Percentiles rank a stretch among this genome's conserved stretches.
phyloP scores from a whole-genome alignment of 2,329 filamentous ascomycete genomes.

The Fusarium palustre region DNA sequence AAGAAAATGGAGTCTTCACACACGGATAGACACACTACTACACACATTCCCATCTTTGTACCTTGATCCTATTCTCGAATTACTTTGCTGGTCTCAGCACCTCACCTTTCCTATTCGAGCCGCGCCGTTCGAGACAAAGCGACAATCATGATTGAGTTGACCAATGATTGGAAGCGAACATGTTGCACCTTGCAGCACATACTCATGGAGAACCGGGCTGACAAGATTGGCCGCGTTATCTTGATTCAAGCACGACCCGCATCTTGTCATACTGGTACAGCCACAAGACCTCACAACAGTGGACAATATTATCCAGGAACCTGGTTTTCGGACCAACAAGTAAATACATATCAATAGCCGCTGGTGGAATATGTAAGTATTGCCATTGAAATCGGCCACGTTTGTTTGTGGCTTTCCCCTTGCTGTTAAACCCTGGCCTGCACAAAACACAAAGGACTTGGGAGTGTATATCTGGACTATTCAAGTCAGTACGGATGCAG shows the following conservation, averaged over 20 bases:
- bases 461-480: not conserved
- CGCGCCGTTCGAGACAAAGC: slow-evolving; percentile 16
- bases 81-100: slow-evolving; percentile 5
- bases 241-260: slow-evolving; percentile 17
- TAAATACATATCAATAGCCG: slow-evolving; percentile 8
- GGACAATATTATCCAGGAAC: slow-evolving; percentile 26
- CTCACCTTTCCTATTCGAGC: slow-evolving; percentile 27
- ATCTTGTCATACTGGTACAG: slow-evolving; percentile 2
- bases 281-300: slow-evolving; percentile 8
- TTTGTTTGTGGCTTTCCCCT: slow-evolving; percentile 5
- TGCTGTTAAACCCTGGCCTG: not conserved
- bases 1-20: not conserved
- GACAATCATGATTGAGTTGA: not conserved
- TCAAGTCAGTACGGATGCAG: not conserved
- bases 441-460: not conserved
- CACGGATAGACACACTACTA: not conserved
- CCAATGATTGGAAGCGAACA: slow-evolving; percentile 26
- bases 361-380: slow-evolving; percentile 9
- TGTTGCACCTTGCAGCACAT: slow-evolving; percentile 13
- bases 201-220: not conserved
- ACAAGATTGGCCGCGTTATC: slow-evolving; percentile 13
- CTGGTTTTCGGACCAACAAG: slow-evolving; percentile 35
- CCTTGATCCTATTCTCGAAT: slow-evolving; percentile 4
- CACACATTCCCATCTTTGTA: not conserved
- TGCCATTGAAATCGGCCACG: slow-evolving; percentile 6